Percentiles rank a stretch among this genome's conserved stretches.
These are phyloP conservation scores for Lodderomyces orthopsilosis DNA, from an alignment of 1,139 yeast genomes.

Conservation along the genomic window DNA sequence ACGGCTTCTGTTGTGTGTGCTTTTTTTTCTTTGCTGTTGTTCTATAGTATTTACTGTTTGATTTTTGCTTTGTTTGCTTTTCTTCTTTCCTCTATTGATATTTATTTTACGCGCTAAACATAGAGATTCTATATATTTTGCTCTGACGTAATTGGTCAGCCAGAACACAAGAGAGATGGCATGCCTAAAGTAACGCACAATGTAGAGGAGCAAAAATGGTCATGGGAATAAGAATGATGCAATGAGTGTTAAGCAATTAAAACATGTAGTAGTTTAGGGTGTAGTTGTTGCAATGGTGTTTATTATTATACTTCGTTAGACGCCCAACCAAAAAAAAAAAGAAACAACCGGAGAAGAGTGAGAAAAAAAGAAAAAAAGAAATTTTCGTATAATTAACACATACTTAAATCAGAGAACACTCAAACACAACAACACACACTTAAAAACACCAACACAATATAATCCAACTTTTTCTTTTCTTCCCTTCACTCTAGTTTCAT, in stretches of 20 bases:
- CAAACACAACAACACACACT: too few species aligned
- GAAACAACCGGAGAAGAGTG: not conserved
- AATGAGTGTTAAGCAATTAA: too few species aligned
- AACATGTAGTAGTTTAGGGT: too few species aligned
- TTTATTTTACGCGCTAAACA: not conserved
- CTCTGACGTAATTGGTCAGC: slow-evolving; percentile 1
- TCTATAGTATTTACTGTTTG: not conserved
- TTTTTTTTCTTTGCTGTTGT: not conserved
- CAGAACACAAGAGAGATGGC: not conserved
- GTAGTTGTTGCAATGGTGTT: not conserved
- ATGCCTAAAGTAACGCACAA: too few species aligned
- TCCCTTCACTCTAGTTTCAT: not conserved
- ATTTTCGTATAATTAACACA: not conserved
- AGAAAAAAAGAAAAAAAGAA: not conserved
- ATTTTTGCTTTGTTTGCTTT: not conserved
- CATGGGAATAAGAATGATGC: too few species aligned
- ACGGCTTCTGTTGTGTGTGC: too few species aligned
- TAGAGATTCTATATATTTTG: not conserved
- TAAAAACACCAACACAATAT: too few species aligned
- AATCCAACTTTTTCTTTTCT: not conserved
- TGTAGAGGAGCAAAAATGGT: too few species aligned
- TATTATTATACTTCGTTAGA: too few species aligned
- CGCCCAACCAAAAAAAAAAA: not conserved
- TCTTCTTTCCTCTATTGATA: not conserved
- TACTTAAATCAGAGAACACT: not conserved